Conservation (phyloP, 495 filamentous ascomycete species). For the Podospora didyma region DNA sequence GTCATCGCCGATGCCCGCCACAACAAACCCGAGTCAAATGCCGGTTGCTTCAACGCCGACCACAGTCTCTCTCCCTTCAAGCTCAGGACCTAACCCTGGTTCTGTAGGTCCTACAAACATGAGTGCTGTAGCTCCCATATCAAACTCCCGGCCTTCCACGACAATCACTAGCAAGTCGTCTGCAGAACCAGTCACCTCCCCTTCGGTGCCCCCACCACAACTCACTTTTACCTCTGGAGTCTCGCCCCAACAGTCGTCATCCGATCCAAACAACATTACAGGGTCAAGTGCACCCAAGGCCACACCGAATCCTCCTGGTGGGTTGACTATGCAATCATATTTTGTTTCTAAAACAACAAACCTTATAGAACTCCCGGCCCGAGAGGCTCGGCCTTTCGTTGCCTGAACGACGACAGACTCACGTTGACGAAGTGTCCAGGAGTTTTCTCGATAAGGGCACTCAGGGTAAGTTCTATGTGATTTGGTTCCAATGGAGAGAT, state of each 20-base stretch:
- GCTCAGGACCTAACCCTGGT: not conserved
- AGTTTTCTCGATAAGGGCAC: no score
- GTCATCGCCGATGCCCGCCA: no score
- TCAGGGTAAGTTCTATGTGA: no score
- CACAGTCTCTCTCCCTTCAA: not conserved
- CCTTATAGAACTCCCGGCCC: not conserved
- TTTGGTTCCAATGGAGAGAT: not conserved
- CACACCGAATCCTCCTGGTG: not conserved
- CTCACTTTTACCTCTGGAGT: not conserved
- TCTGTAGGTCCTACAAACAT: not conserved
- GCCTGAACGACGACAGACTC: not conserved
- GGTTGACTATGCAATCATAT: not conserved
- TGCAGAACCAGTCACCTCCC: not conserved
- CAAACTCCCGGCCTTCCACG: not conserved
- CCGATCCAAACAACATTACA: no score
- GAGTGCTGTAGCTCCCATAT: not conserved
- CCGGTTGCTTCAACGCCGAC: not conserved
- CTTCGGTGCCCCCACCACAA: not conserved
- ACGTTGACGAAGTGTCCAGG: no score
- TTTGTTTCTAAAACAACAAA: not conserved
- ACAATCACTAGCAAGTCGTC: not conserved
- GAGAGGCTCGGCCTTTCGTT: slow-evolving; percentile 2
- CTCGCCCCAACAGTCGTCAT: not conserved
- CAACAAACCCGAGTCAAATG: no score
- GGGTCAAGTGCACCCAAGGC: not conserved